These are phyloP conservation scores for Pythium periplocum DNA, from an alignment of 352 stramenopile species.

Conservation along the genomic window DNA sequence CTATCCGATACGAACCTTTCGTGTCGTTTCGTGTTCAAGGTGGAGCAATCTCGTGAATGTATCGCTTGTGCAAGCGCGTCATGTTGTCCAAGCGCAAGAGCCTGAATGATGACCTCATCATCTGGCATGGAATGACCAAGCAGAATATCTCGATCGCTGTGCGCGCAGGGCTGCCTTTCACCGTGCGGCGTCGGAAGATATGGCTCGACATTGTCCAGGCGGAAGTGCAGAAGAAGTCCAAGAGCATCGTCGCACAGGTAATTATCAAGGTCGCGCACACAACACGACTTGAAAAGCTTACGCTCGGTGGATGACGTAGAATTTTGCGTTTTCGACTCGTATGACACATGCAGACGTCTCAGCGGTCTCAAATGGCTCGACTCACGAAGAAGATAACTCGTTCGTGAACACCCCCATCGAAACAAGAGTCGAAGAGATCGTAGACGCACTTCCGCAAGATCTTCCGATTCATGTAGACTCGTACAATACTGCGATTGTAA, in stretches of 20 bases:
- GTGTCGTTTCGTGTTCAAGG: constrained; percentile 4
- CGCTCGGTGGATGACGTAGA: constrained; percentile 3
- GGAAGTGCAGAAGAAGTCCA: constrained; percentile 43
- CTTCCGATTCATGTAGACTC: constrained; percentile 30
- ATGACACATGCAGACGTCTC: too few species aligned
- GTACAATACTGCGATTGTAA: constrained; percentile 31
- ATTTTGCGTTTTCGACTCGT: constrained; percentile 32
- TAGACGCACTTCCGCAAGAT: constrained; percentile 17
- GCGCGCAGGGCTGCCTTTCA: constrained; percentile 26
- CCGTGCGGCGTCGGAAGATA: constrained; percentile 32
- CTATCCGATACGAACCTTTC: background rate
- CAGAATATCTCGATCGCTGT: constrained; percentile 45
- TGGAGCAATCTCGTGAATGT: background rate
- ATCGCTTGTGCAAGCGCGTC: background rate
- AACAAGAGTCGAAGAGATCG: constrained; percentile 22
- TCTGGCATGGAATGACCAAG: constrained; percentile 44
- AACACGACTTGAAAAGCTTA: too few species aligned
- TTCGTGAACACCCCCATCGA: constrained; percentile 19
- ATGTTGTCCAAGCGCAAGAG: constrained; percentile 47
- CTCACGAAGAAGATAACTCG: constrained; percentile 16
- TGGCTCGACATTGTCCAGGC: constrained; percentile 45
- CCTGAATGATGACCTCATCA: constrained; percentile 48
- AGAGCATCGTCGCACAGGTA: constrained; percentile 39
- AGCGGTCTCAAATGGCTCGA: too few species aligned
- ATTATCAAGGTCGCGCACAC: background rate